phyloP scores from a whole-genome alignment of 2,329 filamentous ascomycete genomes.

The Diaporthe humulicola region DNA sequence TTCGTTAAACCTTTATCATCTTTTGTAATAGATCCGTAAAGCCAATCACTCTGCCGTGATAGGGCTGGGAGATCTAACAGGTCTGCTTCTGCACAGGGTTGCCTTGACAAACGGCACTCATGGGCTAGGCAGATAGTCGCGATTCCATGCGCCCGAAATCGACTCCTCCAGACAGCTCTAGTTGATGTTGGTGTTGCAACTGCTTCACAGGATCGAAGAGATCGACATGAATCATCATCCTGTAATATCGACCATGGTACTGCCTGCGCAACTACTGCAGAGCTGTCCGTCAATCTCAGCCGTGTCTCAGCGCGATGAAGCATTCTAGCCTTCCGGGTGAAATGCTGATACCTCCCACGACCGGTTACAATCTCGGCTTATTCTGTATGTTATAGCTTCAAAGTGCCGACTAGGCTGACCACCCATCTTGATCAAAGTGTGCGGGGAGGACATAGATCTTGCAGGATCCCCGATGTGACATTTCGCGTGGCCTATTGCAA shows the following conservation, averaged over 20 bases:
- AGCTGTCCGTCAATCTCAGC: slow-evolving; percentile 2
- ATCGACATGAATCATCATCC: slow-evolving; percentile 23
- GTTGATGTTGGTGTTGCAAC: slow-evolving; percentile 7
- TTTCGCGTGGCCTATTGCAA: not conserved
- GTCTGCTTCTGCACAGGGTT: not conserved
- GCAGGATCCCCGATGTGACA: not conserved
- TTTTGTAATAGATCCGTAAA: not conserved
- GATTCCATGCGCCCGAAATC: not conserved
- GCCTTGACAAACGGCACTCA: not conserved
- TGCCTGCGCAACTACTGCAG: not conserved
- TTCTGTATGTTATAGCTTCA: not conserved
- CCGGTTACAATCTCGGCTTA: slow-evolving; percentile 6
- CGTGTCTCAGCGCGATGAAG: slow-evolving; percentile 17
- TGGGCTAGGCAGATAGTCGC: not conserved
- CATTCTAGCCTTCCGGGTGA: slow-evolving; percentile 2
- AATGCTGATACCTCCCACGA: not conserved
- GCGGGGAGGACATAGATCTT: slow-evolving; percentile 8
- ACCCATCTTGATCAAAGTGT: not conserved
- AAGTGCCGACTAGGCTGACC: not conserved
- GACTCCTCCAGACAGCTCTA: slow-evolving; percentile 1
- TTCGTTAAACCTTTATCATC: not conserved
- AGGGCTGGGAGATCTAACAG: not conserved
- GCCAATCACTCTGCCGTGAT: not conserved
- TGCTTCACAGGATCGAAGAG: not conserved
- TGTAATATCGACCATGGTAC: not conserved